Evolutionary conservation across 495 filamentous ascomycete species (phyloP).

Genomic region (Neurospora sublineolata): DNA sequence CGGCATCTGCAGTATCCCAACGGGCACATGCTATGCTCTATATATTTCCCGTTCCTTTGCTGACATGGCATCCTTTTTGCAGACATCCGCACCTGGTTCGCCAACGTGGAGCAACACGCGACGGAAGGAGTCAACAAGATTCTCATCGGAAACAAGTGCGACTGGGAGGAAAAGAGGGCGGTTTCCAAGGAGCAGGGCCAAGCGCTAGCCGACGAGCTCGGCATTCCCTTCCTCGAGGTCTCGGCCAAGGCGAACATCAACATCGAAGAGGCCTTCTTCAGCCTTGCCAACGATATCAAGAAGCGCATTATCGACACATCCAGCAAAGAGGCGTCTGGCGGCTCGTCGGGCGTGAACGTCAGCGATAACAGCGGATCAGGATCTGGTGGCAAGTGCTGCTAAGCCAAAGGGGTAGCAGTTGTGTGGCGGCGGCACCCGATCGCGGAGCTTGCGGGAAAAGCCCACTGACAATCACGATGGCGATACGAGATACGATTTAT

Average conservation of each 20-base stretch:
- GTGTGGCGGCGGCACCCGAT: neutral
- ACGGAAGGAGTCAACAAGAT: conserved; percentile 99
- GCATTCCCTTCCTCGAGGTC: conserved; percentile 97
- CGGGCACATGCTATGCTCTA: neutral
- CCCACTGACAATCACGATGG: neutral
- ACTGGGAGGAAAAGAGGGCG: conserved; percentile 97
- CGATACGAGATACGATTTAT: neutral
- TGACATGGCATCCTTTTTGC: neutral
- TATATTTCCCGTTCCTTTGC: neutral
- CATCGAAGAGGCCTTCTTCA: conserved; percentile 97
- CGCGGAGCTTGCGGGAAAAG: conserved; percentile 4
- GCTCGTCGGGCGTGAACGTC: conserved; percentile 55
- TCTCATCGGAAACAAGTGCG: conserved; percentile 98
- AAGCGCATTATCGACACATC: conserved; percentile 82
- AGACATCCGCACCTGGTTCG: conserved; percentile 99
- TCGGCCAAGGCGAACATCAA: conserved; percentile 99
- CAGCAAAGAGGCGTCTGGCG: conserved; percentile 58
- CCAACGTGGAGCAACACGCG: conserved; percentile 97
- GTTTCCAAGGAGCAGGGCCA: conserved; percentile 91
- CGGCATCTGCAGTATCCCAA: neutral
- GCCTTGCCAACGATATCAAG: conserved; percentile 92
- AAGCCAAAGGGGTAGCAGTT: conserved; percentile 13
- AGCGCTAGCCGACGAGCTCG: conserved; percentile 85
- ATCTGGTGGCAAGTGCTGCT: conserved; percentile 81
- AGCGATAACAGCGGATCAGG: conserved; percentile 48